Base-by-base conservation (phyloP, 148 eudicot species). In the Drosera capensis region DNA sequence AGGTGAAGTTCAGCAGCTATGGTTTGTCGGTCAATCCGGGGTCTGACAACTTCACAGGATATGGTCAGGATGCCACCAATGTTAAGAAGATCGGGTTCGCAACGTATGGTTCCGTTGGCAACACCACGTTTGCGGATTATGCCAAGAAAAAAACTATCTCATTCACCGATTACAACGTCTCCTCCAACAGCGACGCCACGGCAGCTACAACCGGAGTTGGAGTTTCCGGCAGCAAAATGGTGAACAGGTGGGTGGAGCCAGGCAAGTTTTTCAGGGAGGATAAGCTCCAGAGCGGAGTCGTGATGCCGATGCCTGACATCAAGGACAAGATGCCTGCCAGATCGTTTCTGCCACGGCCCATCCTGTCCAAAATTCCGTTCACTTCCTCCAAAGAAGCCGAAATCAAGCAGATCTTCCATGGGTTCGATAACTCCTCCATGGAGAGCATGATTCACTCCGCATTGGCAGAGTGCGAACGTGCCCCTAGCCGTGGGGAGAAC, bases 271-370 rank as follows among this genome's bases (percentile, higher is more conserved):
- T 86, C 44, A 58, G 96, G 14, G 96, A 86, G 59, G 39, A 24
- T 5, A 67, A 71, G 70, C 25, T 86, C 40, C 76, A 61, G 31
- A 54, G 45, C 13, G 96, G 96, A 2, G 65, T 56, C 13, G 58
- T 79, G 1, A 86, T 86, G 88, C 80, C 81, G 4, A 82, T 86
- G 94, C 96, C 96, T 15, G 96, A 86, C 41, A 76, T 86, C 14
- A 59, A 43, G 9, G 96, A 86, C 40, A 86, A 79, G 55, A 82
- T 86, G 96, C 96, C 96, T 0, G 51, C 49, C 46, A 73, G 96
- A 74, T 79, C 96, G 49, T 86, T 86, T 59, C 52, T 86, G 49
- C 96, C 96, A 45, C 71, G 88, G 24, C 25, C 58, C 8, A 67
- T 86, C 20, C 43, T 57, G 55, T 35, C 85, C 0, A 86, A 76